Conservation (phyloP, 768 basidiomycete species). For the Russula sp. region DNA sequence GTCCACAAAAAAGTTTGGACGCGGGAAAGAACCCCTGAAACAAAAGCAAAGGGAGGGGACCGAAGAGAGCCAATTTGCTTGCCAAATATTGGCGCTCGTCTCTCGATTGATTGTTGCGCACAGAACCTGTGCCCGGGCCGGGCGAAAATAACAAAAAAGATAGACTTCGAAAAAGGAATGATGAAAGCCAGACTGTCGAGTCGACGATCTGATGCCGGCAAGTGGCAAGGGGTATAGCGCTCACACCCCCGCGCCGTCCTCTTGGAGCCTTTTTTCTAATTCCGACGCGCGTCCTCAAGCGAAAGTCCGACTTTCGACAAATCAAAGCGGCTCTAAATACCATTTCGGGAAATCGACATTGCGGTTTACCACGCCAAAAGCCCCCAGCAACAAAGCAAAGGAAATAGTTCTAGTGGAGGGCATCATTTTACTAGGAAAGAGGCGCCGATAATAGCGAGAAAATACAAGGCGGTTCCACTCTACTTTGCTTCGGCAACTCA, state of each 20-base stretch:
- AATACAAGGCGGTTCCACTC: not conserved
- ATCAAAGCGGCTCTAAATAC: not conserved
- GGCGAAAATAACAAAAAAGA: slow-evolving; percentile 13
- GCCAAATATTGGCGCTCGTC: too few species aligned
- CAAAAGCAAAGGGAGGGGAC: not conserved
- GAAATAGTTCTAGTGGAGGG: too few species aligned
- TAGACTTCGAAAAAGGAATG: slow-evolving; percentile 13
- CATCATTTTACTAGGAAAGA: too few species aligned
- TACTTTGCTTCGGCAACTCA: not conserved
- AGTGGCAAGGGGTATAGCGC: too few species aligned
- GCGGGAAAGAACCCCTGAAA: not conserved
- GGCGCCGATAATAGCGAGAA: not conserved
- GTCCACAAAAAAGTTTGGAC: not conserved
- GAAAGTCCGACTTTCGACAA: slow-evolving; percentile 6
- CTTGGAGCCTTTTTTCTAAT: slow-evolving; percentile 14
- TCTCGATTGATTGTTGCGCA: too few species aligned
- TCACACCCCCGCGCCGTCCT: not conserved
- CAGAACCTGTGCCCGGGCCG: slow-evolving; percentile 14
- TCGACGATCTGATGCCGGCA: slow-evolving; percentile 19
- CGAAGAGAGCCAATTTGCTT: not conserved
- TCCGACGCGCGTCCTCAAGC: not conserved
- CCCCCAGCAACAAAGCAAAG: not conserved
- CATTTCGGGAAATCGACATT: not conserved
- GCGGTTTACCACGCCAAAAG: not conserved
- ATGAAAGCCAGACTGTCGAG: slow-evolving; percentile 16